These are phyloP conservation scores for Monilinia polystroma DNA, from an alignment of 2,329 filamentous ascomycete genomes.

Conservation along the genomic window DNA sequence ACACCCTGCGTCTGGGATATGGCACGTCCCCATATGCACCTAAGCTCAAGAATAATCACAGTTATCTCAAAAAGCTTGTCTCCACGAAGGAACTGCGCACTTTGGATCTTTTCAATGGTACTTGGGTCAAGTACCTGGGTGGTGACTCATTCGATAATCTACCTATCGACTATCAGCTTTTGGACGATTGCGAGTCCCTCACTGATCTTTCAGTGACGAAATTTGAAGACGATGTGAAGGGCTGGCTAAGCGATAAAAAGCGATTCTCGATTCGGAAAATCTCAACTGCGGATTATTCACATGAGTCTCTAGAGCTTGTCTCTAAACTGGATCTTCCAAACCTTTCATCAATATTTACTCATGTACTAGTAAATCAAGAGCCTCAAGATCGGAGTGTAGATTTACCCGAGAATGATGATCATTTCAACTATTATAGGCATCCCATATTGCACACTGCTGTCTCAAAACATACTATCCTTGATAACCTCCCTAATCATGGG, in stretches of 20 bases:
- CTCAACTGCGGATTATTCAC: neutral
- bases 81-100: neutral
- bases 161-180: neutral
- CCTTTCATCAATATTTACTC: neutral
- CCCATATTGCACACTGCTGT: neutral
- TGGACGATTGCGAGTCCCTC: neutral
- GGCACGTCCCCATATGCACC: neutral
- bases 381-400: neutral
- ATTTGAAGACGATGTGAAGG: neutral
- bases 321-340: neutral
- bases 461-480: neutral
- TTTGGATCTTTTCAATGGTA: neutral
- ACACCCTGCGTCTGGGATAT: neutral
- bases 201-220: neutral
- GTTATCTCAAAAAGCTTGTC: neutral
- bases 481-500: neutral
- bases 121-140: neutral
- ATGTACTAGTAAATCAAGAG: neutral
- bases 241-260: neutral
- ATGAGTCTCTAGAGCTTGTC: neutral
- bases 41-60: neutral
- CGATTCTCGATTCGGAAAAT: neutral
- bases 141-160: neutral
- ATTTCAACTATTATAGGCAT: neutral
- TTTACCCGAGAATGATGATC: too few relatives aligned